phyloP scores from a whole-genome alignment of 1,284 basidiomycete species.

The Meira nashicola region DNA sequence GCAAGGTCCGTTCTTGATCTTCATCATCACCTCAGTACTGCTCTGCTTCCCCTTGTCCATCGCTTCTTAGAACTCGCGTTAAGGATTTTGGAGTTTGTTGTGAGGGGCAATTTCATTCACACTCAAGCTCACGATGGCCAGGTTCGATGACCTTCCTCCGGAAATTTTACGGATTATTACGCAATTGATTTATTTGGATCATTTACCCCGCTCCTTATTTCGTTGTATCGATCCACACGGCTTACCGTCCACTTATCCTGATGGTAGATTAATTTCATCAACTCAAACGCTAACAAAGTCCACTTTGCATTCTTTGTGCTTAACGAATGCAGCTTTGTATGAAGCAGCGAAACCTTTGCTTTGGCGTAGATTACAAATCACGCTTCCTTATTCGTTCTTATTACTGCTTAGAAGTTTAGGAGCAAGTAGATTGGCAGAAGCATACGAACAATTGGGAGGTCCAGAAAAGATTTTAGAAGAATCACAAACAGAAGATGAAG shows the following conservation, averaged over 20 bases:
- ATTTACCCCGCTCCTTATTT: slow-evolving; percentile 39
- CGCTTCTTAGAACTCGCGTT: too few relatives aligned
- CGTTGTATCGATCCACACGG: slow-evolving; percentile 46
- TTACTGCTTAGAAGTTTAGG: slow-evolving; percentile 40
- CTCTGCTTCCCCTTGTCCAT: too few relatives aligned
- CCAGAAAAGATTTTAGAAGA: background rate
- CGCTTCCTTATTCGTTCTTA: slow-evolving; percentile 46
- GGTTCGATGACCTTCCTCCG: slow-evolving; percentile 13
- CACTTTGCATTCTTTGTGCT: slow-evolving; percentile 44
- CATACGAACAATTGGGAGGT: slow-evolving; percentile 33
- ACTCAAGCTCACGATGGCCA: background rate
- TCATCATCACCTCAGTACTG: too few relatives aligned
- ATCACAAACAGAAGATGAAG: background rate
- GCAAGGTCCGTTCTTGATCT: too few relatives aligned
- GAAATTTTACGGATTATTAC: slow-evolving; percentile 18
- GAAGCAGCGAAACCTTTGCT: slow-evolving; percentile 43
- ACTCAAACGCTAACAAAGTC: slow-evolving; percentile 37
- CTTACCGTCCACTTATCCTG: slow-evolving; percentile 42
- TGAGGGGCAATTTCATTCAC: too few relatives aligned
- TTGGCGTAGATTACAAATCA: slow-evolving; percentile 48
- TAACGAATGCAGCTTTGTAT: slow-evolving; percentile 45
- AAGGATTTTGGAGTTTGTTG: too few relatives aligned
- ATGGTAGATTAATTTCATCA: slow-evolving; percentile 39
- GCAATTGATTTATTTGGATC: slow-evolving; percentile 22
- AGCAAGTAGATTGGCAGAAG: slow-evolving; percentile 36